phyloP scores from a whole-genome alignment of 192 early-diverging fungal species.

The Cladochytrium replicatum region DNA sequence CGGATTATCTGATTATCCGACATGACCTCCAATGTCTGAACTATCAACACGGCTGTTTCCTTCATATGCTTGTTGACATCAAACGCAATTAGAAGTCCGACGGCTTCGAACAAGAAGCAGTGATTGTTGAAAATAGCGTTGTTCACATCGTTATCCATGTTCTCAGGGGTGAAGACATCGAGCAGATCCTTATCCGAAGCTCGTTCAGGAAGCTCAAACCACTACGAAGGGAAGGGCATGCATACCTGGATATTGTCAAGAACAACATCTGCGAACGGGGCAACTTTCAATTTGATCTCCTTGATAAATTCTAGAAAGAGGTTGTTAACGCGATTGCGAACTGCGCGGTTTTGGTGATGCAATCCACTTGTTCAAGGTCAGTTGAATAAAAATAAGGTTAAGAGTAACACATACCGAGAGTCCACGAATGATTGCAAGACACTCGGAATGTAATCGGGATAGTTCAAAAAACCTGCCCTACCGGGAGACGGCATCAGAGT shows the following conservation, averaged over 20 bases:
- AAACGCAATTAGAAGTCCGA: constrained; percentile 83
- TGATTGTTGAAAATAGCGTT: constrained; percentile 67
- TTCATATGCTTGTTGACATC: constrained; percentile 56
- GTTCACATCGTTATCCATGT: constrained; percentile 33
- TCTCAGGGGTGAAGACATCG: neutral
- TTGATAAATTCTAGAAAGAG: constrained; percentile 79
- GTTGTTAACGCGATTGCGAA: constrained; percentile 77
- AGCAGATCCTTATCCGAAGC: too few relatives aligned
- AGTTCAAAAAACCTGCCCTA: constrained; percentile 64
- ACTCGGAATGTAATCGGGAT: constrained; percentile 53
- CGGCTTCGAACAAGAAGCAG: constrained; percentile 83
- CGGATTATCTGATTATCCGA: constrained; percentile 28
- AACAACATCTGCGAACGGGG: constrained; percentile 51
- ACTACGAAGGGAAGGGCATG: too few relatives aligned
- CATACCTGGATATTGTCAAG: constrained; percentile 41
- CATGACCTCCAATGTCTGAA: neutral
- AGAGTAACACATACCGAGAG: constrained; percentile 29
- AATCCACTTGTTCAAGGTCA: constrained; percentile 54
- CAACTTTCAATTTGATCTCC: constrained; percentile 45
- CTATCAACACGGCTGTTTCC: neutral
- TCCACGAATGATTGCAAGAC: constrained; percentile 70
- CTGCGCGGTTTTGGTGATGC: constrained; percentile 56
- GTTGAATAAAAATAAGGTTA: constrained; percentile 26
- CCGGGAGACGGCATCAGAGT: constrained; percentile 63
- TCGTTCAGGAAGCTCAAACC: too few relatives aligned